phyloP scores from a whole-genome alignment of 305 asterid species.

The Fraxinus greggii region DNA sequence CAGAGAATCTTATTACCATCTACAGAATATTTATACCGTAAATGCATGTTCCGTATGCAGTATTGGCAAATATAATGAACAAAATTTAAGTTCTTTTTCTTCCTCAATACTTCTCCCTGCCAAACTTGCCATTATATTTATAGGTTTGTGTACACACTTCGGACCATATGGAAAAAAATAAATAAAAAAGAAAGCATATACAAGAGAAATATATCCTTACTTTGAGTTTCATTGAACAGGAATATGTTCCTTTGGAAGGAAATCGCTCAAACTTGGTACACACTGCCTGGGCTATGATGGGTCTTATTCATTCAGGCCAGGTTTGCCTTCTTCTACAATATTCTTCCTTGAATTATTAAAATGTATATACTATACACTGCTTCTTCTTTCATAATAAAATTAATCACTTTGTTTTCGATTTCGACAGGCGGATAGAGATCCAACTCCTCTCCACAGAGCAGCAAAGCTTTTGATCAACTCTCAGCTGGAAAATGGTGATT shows the following conservation, averaged over 20 bases:
- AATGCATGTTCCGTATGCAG: background rate
- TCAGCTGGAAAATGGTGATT: constrained; percentile 83
- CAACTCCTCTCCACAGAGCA: constrained; percentile 67
- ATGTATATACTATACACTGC: background rate
- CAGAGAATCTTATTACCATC: background rate
- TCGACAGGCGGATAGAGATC: constrained; percentile 58
- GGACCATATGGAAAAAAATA: background rate
- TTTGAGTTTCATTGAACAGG: constrained; percentile 37
- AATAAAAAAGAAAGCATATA: background rate
- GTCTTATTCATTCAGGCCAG: constrained; percentile 81
- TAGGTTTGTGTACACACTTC: background rate
- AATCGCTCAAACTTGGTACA: constrained; percentile 79
- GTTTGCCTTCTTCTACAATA: constrained; percentile 28
- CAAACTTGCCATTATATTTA: background rate
- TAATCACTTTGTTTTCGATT: background rate
- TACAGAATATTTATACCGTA: background rate
- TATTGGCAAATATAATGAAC: background rate
- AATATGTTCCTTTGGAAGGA: constrained; percentile 63
- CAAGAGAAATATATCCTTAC: background rate
- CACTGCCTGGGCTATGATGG: constrained; percentile 95
- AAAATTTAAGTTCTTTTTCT: background rate
- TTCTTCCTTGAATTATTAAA: background rate
- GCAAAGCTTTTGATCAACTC: constrained; percentile 86
- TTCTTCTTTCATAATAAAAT: background rate
- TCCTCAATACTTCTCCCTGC: background rate